These are phyloP conservation scores for Pinus albicaulis DNA, from an alignment of 75 land plant species.

Conservation along the genomic window DNA sequence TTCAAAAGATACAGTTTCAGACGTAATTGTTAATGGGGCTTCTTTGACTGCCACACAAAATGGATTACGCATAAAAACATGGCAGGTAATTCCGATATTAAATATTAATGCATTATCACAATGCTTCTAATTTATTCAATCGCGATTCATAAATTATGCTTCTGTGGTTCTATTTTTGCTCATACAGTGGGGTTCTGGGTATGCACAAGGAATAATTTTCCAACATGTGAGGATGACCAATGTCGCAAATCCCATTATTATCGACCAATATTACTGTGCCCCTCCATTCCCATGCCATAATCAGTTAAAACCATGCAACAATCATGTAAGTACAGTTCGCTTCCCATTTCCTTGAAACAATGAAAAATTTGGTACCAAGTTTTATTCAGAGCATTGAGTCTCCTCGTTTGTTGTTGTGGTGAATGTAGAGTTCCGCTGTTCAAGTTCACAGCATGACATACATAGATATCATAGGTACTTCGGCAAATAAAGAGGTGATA, in stretches of 20 bases:
- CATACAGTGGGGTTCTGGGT: slow-evolving; percentile 27
- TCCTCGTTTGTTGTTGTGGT: neutral
- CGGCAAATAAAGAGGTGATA: slow-evolving; percentile 25
- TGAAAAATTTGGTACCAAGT: neutral
- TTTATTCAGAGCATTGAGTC: neutral
- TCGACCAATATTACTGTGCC: slow-evolving; percentile 40
- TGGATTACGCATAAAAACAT: slow-evolving; percentile 82
- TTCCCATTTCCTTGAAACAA: neutral
- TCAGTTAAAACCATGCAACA: neutral
- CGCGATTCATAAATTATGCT: neutral
- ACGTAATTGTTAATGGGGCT: slow-evolving; percentile 46
- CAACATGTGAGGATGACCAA: slow-evolving; percentile 13
- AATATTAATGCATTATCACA: neutral
- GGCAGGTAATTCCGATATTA: slow-evolving; percentile 83
- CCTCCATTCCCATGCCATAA: neutral
- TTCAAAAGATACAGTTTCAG: slow-evolving; percentile 47
- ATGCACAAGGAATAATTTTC: slow-evolving; percentile 8
- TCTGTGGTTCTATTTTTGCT: neutral
- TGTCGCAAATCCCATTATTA: slow-evolving; percentile 25
- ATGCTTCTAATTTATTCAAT: neutral
- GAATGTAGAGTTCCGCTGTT: slow-evolving; percentile 39
- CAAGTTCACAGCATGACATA: slow-evolving; percentile 26
- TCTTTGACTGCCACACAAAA: slow-evolving; percentile 51
- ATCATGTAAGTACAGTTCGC: neutral
- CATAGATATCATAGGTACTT: slow-evolving; percentile 41